Conservation (phyloP, 108 stramenopile species). For the Cylindrotheca closterium region DNA sequence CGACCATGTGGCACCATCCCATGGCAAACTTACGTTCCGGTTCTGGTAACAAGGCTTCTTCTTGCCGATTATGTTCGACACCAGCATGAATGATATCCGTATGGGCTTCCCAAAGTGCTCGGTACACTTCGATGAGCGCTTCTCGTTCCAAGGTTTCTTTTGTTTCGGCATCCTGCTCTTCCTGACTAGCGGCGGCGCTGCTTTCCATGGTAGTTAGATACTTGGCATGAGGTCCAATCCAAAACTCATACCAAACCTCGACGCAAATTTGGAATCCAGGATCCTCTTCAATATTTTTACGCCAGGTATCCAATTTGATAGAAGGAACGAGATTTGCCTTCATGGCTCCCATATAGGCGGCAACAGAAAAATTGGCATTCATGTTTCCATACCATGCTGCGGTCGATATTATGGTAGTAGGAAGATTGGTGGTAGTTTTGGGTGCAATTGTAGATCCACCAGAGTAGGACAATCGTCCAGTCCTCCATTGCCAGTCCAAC, state of each 20-base stretch:
- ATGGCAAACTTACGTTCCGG: slow-evolving; percentile 15
- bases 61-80: background rate
- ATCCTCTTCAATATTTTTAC: background rate
- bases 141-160: background rate
- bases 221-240: background rate
- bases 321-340: slow-evolving; percentile 8
- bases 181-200: background rate
- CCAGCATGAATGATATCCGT: background rate
- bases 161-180: background rate
- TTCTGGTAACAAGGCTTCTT: slow-evolving; percentile 8
- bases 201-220: background rate
- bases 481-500: slow-evolving; percentile 26
- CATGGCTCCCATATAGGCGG: slow-evolving; percentile 18
- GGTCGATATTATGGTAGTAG: slow-evolving; percentile 7
- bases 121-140: background rate
- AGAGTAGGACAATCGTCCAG: slow-evolving; percentile 10
- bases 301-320: slow-evolving; percentile 3
- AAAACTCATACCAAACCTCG: slow-evolving; percentile 11
- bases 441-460: background rate
- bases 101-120: slow-evolving; percentile 8
- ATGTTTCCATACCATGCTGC: slow-evolving; percentile 33
- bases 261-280: slow-evolving; percentile 13
- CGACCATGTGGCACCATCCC: slow-evolving; percentile 22
- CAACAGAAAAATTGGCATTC: slow-evolving; percentile 27
- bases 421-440: background rate